A percentile compares a stretch with the other conserved stretches of the same genome.
Conservation (phyloP, 208 protist species). For the Crithidia bombi region DNA sequence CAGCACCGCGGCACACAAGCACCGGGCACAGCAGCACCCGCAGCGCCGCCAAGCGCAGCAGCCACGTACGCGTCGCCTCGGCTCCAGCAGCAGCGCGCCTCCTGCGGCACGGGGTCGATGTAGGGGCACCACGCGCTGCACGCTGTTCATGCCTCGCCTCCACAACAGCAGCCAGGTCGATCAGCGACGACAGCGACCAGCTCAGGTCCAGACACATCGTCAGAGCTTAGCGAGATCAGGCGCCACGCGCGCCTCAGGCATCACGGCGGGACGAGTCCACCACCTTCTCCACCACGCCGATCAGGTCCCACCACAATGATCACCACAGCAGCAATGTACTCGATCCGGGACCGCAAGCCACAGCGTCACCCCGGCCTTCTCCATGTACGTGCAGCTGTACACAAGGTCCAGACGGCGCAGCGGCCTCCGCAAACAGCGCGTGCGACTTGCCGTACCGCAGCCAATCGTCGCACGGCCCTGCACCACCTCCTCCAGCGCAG, state of each 20-base stretch:
- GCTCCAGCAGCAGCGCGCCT: constrained; percentile 42
- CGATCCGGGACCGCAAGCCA: constrained; percentile 92
- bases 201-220: constrained; percentile 65
- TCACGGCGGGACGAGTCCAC: constrained; percentile 11
- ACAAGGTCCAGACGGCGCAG: constrained; percentile 49
- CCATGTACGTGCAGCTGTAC: constrained; percentile 54
- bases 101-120: constrained; percentile 47
- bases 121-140: constrained; percentile 77
- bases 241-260: constrained; percentile 40
- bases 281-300: constrained; percentile 53
- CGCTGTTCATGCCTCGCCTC: constrained; percentile 82
- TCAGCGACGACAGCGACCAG: constrained; percentile 41
- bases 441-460: constrained; percentile 59
- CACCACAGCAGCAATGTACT: constrained; percentile 71
- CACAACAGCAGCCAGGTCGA: constrained; percentile 36
- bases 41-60: neutral
- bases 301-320: constrained; percentile 40
- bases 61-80: constrained; percentile 15
- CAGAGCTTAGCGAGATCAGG: constrained; percentile 74
- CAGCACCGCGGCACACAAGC: constrained; percentile 29
- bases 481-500: constrained; percentile 92
- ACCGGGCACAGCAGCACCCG: too few relatives aligned
- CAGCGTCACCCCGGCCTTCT: constrained; percentile 53
- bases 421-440: constrained; percentile 37
- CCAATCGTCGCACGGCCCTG: constrained; percentile 84